Evolutionary conservation across 345 rosid genomes (phyloP), one percentile per base, ranked within the genome.

Genomic region (Populus simonii): DNA sequence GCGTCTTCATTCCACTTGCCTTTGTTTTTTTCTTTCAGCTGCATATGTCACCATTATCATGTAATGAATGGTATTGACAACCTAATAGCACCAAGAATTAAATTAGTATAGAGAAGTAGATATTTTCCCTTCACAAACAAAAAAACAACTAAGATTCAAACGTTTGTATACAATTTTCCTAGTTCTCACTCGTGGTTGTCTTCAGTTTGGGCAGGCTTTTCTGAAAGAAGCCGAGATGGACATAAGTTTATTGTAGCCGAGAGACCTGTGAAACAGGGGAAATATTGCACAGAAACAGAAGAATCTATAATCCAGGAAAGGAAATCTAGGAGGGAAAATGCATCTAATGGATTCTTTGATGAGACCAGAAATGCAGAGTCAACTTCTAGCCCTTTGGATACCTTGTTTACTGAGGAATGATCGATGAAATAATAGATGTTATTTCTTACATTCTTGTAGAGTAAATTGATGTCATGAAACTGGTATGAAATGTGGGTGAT

Each of bases 171-270:
- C 53, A 78, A 39, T 27, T 70, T 22, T 65, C 73, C 2, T 4
- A 61, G 49, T 70, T 79, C 74, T 77, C 35, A 66, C 69, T 8
- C 23, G 16, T 0, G 29, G 38, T 59, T 53, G 29, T 57, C 38
- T 78, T 73, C 94, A 96, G 99, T 94, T 78, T 96, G 99, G 99
- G 98, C 98, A 74, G 97, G 97, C 27, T 91, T 96, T 85, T 78
- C 98, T 25, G 96, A 93, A 84, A 89, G 94, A 85, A 79, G 43
- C 31, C 96, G 93, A 2, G 92, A 93, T 49, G 97, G 98, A 39
- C 90, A 85, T 89, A 96, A 96, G 83, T 96, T 87, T 85, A 76
- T 89, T 76, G 97, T 96, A 68, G 97, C 95, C 3, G 97, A 90
- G 80, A 93, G 65, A 80, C 90, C 92, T 0, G 70, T 72, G 36